Percentiles rank a stretch among this genome's conserved stretches.
phyloP scores from a whole-genome alignment of 208 protist genomes.

The Trypanosoma vivax region DNA sequence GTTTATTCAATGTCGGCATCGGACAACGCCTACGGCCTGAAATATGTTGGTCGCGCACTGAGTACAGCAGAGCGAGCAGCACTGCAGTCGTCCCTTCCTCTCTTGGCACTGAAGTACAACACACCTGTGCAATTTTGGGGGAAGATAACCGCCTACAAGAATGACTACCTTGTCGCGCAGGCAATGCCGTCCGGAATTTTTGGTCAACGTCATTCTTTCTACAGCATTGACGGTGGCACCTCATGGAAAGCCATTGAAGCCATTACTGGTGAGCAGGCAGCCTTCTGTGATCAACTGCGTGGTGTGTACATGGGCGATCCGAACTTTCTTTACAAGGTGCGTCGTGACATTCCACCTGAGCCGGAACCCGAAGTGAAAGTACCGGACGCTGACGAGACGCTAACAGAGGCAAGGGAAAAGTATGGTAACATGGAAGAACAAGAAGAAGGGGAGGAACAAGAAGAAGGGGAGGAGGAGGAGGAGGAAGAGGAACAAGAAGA shows the following conservation, averaged over 20 bases:
- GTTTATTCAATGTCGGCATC: not conserved
- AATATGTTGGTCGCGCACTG: constrained; percentile 47
- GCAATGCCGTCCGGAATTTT: constrained; percentile 45
- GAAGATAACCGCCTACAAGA: constrained; percentile 53
- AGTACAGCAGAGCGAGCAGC: constrained; percentile 60
- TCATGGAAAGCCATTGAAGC: constrained; percentile 60
- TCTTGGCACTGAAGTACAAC: constrained; percentile 50
- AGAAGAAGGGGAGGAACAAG: constrained; percentile 27
- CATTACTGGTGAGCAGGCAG: constrained; percentile 58
- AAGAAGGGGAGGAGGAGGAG: constrained; percentile 40
- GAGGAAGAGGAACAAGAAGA: constrained; percentile 49
- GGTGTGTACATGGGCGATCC: constrained; percentile 78
- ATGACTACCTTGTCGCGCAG: constrained; percentile 80
- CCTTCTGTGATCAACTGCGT: constrained; percentile 77
- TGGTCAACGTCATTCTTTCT: constrained; percentile 58
- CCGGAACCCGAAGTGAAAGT: constrained; percentile 47
- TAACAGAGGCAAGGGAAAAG: constrained; percentile 39
- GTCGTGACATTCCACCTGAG: constrained; percentile 68
- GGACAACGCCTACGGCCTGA: constrained; percentile 48
- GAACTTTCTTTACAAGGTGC: constrained; percentile 80
- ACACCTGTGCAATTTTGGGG: constrained; percentile 71
- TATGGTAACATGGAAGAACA: constrained; percentile 18
- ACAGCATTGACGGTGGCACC: constrained; percentile 74
- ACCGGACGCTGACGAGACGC: constrained; percentile 32
- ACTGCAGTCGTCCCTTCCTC: constrained; percentile 72